These are phyloP conservation scores for Rhodotorula diobovata DNA, from an alignment of 768 basidiomycete genomes.

Conservation along the genomic window DNA sequence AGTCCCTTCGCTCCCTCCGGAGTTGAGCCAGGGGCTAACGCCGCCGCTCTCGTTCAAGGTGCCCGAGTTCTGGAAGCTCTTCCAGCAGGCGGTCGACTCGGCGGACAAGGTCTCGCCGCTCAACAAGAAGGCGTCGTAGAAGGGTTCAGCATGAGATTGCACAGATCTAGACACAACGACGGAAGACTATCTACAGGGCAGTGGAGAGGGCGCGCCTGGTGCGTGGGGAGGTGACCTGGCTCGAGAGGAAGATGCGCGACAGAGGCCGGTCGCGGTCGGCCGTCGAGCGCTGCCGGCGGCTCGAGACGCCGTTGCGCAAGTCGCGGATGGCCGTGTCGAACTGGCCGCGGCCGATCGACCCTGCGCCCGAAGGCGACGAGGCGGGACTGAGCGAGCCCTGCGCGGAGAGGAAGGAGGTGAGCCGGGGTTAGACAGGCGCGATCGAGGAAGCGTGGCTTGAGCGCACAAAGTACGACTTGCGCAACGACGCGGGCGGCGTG, in stretches of 20 bases:
- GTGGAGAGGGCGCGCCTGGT: too few species aligned
- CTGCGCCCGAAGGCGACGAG: neutral
- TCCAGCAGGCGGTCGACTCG: conserved; percentile 57
- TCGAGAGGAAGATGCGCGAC: conserved; percentile 30
- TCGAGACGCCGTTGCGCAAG: conserved; percentile 58
- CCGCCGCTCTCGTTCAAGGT: too few species aligned
- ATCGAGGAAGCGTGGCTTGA: too few species aligned
- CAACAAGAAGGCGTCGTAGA: conserved; percentile 15
- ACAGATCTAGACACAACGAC: neutral
- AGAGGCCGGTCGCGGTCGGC: conserved; percentile 21
- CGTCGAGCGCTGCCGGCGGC: conserved; percentile 13
- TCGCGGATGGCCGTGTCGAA: conserved; percentile 80
- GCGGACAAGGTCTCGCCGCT: conserved; percentile 37
- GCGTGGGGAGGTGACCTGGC: neutral
- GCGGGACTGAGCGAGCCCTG: neutral
- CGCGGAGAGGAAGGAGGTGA: neutral
- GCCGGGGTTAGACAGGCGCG: neutral
- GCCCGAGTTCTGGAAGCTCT: conserved; percentile 35
- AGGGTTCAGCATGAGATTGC: neutral
- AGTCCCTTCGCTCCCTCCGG: neutral
- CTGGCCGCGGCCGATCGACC: conserved; percentile 68
- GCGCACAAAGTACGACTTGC: neutral
- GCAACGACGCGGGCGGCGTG: neutral
- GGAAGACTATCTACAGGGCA: too few species aligned
- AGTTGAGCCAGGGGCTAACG: neutral